Base-by-base conservation (phyloP, 495 filamentous ascomycete genomes). In the Aspergillus wentii region DNA sequence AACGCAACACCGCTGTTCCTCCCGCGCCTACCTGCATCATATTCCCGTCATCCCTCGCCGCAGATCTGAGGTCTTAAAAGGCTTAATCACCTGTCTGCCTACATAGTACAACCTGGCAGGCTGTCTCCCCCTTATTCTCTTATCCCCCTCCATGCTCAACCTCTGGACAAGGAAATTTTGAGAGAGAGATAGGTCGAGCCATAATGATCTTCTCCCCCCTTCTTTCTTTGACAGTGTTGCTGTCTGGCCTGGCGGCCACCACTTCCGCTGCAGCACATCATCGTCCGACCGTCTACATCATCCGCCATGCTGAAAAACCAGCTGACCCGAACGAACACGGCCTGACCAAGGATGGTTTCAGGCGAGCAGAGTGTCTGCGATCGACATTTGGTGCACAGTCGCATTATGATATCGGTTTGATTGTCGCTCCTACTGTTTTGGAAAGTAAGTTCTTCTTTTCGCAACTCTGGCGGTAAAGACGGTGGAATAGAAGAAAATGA, bases 281-380 rank as follows among this genome's bases (percentile, higher is more conserved):
- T 13, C 26, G 26, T n/a, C 54, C 62, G 9, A 62, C 48, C 3
- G 51, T 75, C 25, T 76, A 74, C 44, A 44, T 76, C n/a, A 74
- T 76, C 40, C 69, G 72, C 22, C 72, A 76, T 43, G 72, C 65
- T 40, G 72, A 76, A 48, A 76, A 76, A 43, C 69, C 70, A 10
- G 46, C 40, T 7, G 41, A 69, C 37, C 40, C 39, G 4, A 44
- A 57, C 20, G 61, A 59, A 19, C 54, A 60, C 33, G 68, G 67
- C 1, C 51, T 76, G 17, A 68, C 53, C 17, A 16, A 48, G 5
- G 48, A 68, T 34, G 72, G 72, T 4, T 26, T 56, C 34, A 31
- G 56, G 40, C 69, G 72, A 20, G 69, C 72, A 1, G 57, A 70
- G 37, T 73, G 69, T 41, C 56, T 76, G 13, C 57, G 60, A 7